These are phyloP conservation scores for Betula pendula DNA, from an alignment of 306 rosid species.

Conservation along the genomic window DNA sequence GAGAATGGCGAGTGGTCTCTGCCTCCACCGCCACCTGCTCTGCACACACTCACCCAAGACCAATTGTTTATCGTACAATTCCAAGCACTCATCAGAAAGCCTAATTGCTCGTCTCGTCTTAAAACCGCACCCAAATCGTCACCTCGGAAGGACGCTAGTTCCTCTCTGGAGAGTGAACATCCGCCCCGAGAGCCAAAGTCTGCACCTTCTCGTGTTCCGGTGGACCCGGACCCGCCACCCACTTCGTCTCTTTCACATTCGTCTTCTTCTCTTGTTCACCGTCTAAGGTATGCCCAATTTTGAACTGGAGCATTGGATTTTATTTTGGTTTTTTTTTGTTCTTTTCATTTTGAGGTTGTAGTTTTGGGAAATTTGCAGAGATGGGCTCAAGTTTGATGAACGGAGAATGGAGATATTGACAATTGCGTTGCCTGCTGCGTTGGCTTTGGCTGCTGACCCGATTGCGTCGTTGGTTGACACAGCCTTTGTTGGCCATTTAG, in stretches of 20 bases:
- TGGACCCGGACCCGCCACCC: constrained; percentile 13
- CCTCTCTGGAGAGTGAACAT: constrained; percentile 24
- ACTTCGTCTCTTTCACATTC: constrained; percentile 17
- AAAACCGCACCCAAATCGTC: constrained; percentile 30
- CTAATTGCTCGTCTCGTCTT: constrained; percentile 18
- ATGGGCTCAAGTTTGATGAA: constrained; percentile 50
- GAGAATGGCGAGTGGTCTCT: constrained; percentile 45
- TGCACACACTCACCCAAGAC: constrained; percentile 29
- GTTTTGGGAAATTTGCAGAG: constrained; percentile 31
- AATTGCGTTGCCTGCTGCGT: constrained; percentile 92
- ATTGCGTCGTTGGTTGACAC: constrained; percentile 89
- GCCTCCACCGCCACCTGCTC: constrained; percentile 17
- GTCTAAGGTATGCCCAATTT: constrained; percentile 34
- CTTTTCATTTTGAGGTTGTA: not conserved
- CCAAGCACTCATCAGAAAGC: constrained; percentile 30
- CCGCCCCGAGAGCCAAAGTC: constrained; percentile 33
- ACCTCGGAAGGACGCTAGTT: constrained; percentile 15
- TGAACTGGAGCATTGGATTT: not conserved
- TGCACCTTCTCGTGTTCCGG: not conserved
- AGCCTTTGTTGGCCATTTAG: constrained; percentile 89
- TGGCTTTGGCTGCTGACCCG: constrained; percentile 91
- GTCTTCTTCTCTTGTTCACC: constrained; percentile 23
- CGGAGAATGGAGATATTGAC: constrained; percentile 70
- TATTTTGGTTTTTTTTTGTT: not conserved
- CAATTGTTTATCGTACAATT: constrained; percentile 22